phyloP scores from a whole-genome alignment of 768 basidiomycete genomes.

The Lactarius vividus region DNA sequence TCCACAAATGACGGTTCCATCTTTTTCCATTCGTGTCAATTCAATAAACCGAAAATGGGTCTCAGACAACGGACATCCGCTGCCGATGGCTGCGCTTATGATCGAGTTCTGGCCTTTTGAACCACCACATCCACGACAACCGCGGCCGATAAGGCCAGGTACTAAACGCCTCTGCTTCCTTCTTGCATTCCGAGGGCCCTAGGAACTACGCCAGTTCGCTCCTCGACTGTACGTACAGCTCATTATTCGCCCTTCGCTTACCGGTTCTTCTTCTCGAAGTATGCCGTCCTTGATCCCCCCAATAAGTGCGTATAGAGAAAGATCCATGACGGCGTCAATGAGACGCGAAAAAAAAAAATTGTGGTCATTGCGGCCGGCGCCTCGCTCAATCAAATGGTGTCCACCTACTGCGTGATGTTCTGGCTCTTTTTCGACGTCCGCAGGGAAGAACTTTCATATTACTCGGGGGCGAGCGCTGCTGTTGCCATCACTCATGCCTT shows the following conservation, averaged over 20 bases:
- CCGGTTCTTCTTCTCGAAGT: neutral
- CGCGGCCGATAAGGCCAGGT: neutral
- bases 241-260: neutral
- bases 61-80: neutral
- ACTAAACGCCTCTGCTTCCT: neutral
- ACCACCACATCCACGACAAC: neutral
- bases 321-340: conserved; percentile 8
- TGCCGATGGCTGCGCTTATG: neutral
- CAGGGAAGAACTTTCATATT: neutral
- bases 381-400: neutral
- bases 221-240: neutral
- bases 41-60: neutral
- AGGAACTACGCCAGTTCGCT: neutral
- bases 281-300: neutral
- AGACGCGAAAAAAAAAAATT: neutral
- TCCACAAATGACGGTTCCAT: neutral
- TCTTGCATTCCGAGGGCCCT: neutral
- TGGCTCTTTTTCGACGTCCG: neutral
- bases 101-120: conserved; percentile 1
- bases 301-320: neutral
- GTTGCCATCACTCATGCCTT: neutral
- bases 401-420: neutral
- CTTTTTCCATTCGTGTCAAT: neutral
- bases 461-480: neutral
- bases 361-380: neutral